Evolutionary conservation across 2,329 filamentous ascomycete genomes (phyloP), one percentile per base, ranked within the genome.

Genomic region (Beauveria sp.): DNA sequence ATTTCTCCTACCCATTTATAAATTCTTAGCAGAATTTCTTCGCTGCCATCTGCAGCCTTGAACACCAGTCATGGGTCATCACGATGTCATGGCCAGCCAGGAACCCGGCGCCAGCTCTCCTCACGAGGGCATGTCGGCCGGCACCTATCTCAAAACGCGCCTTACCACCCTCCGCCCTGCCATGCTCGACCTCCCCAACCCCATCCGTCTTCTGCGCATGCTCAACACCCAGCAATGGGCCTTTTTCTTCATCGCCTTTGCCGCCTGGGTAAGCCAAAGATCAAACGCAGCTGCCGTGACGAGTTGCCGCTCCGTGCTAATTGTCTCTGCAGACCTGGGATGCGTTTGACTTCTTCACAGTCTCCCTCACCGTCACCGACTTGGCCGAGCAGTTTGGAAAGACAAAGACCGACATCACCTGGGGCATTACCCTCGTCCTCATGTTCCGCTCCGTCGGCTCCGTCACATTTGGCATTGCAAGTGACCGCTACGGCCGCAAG

Each of bases 311-410:
- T 5, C 34, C 34, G 12, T 38, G 34, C 34, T 38, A 6, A 38
- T 38, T 14, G 34, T 14, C 34, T 38, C 34, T 58, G 43, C 62
- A 84, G 82, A 81, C 80, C 1, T 85, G 83, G 83, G 84, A 87
- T 68, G 78, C 85, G 3, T 88, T 87, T 65, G 86, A 88, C 71
- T 88, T 87, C 74, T 86, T 87, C 71, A 86, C 83, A 51, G 84
- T 88, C 28, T 84, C 82, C 1, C 75, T 88, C 50, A 85, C 83
- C 0, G 76, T 86, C 18, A 79, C 75, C 14, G 76, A 83, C 24
- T 74, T 88, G 16, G 75, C 79, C 42, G 72, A 80, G 59, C 74
- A 76, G 1, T 88, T 88, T 66, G 75, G 72, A 62, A 80, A 77
- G 64, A 71, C 79, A 57, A 83, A 82, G 60, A 79, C 82, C 5